Evolutionary conservation across 495 filamentous ascomycete species (phyloP).

Genomic region (Aspergillus biplanus): DNA sequence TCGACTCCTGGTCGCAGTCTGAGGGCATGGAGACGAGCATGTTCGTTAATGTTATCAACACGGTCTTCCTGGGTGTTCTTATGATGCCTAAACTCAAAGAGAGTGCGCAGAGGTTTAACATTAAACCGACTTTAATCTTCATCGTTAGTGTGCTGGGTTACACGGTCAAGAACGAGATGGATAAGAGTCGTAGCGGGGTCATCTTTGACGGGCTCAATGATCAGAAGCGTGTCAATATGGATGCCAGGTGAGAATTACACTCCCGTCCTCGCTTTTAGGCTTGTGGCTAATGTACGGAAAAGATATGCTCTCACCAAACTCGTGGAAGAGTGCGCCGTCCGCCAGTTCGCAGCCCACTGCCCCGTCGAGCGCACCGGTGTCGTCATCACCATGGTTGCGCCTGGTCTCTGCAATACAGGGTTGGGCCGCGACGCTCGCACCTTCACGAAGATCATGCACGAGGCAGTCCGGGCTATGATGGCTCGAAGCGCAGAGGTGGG

Average conservation of each 20-base stretch:
- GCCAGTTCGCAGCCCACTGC: slow-evolving; percentile 32
- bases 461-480: slow-evolving; percentile 11
- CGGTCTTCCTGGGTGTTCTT: slow-evolving; percentile 37
- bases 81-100: slow-evolving; percentile 34
- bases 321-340: slow-evolving; percentile 38
- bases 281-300: slow-evolving; percentile 26
- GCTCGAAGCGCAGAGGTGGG: slow-evolving; percentile 34
- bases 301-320: slow-evolving; percentile 41
- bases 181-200: slow-evolving; percentile 11
- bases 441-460: slow-evolving; percentile 23
- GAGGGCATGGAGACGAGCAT: slow-evolving; percentile 45
- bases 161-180: slow-evolving; percentile 27
- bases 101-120: slow-evolving; percentile 16
- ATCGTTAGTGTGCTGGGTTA: slow-evolving; percentile 25
- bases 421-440: slow-evolving; percentile 33
- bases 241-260: slow-evolving; percentile 15
- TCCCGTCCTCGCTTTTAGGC: not conserved
- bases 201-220: slow-evolving; percentile 24
- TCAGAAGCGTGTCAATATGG: slow-evolving; percentile 26
- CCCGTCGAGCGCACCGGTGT: slow-evolving; percentile 40
- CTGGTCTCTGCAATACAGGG: slow-evolving; percentile 47
- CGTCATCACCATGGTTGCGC: slow-evolving; percentile 45
- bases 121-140: slow-evolving; percentile 17
- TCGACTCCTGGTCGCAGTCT: slow-evolving; percentile 16
- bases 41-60: slow-evolving; percentile 50